Conservation (phyloP, 2,329 filamentous ascomycete species). For the Aspergillus sojae region DNA sequence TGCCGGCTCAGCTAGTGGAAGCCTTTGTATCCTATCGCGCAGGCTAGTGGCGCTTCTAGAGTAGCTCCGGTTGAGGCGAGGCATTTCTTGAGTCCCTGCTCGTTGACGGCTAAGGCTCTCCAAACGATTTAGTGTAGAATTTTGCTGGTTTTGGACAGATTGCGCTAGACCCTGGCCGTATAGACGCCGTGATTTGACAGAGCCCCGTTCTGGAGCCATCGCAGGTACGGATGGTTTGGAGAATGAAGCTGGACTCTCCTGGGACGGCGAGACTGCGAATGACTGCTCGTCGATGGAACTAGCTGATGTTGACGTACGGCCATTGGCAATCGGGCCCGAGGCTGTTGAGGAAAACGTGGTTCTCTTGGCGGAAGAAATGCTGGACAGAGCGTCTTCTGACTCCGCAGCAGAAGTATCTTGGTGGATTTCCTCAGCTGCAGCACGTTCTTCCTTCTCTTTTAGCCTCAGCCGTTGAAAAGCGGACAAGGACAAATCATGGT, state of each 20-base stretch:
- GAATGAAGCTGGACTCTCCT: constrained; percentile 28
- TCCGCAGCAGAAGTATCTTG: constrained; percentile 44
- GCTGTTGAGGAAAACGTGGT: constrained; percentile 85
- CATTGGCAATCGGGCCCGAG: constrained; percentile 68
- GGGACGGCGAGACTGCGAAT: constrained; percentile 31
- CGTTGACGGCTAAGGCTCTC: constrained; percentile 74
- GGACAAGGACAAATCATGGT: constrained; percentile 81
- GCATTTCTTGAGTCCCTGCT: constrained; percentile 56
- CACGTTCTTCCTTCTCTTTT: constrained; percentile 53
- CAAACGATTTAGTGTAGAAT: constrained; percentile 73
- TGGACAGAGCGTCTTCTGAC: constrained; percentile 52
- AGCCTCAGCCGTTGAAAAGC: constrained; percentile 76
- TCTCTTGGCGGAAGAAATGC: constrained; percentile 72
- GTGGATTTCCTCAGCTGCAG: constrained; percentile 43
- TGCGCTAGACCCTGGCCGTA: constrained; percentile 83
- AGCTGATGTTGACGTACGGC: constrained; percentile 80
- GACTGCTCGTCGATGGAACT: constrained; percentile 81
- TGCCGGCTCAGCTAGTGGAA: constrained; percentile 31
- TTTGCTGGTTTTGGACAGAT: constrained; percentile 78
- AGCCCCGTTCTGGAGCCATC: constrained; percentile 61
- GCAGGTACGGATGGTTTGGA: constrained; percentile 31
- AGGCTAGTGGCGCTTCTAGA: constrained; percentile 68
- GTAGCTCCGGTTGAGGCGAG: constrained; percentile 49
- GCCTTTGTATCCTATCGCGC: constrained; percentile 50
- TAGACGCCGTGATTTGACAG: constrained; percentile 71